A percentile compares a stretch with the other conserved stretches of the same genome.
These are phyloP conservation scores for Sphaerosporella brunnea DNA, from an alignment of 495 filamentous ascomycete genomes.

Conservation along the genomic window DNA sequence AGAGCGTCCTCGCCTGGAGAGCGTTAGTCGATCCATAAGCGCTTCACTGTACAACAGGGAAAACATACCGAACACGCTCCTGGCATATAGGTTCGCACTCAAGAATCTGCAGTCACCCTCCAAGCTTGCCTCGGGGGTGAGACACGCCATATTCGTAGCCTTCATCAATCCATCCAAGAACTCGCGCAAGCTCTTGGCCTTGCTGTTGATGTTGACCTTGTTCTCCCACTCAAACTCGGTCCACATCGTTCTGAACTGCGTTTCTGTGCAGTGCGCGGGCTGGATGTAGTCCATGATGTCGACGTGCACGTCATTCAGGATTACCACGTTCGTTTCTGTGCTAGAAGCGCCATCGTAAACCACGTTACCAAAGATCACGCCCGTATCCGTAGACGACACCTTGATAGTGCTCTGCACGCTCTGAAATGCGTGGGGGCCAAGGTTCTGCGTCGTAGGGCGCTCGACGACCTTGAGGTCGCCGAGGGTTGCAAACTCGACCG, in stretches of 20 bases:
- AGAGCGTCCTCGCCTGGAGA: conserved; percentile 86
- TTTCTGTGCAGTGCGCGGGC: conserved; percentile 89
- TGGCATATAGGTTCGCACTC: conserved; percentile 91
- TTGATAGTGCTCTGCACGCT: conserved; percentile 99
- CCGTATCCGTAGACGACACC: conserved; percentile 94
- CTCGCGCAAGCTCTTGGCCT: conserved; percentile 78
- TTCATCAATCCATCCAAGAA: conserved; percentile 94
- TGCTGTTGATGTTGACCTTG: conserved; percentile 98
- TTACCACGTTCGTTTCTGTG: conserved; percentile 92
- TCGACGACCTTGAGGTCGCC: conserved; percentile 98
- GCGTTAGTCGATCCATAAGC: conserved; percentile 7
- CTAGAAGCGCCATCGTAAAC: conserved; percentile 93
- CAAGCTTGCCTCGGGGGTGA: conserved; percentile 89
- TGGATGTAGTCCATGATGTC: conserved; percentile 99
- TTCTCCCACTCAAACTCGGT: conserved; percentile 99
- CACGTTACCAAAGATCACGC: conserved; percentile 98
- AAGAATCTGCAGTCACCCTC: conserved; percentile 97
- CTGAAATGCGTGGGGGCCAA: conserved; percentile 87
- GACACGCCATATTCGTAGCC: conserved; percentile 93
- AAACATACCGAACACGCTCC: conserved; percentile 90
- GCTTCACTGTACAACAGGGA: not conserved
- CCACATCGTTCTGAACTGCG: conserved; percentile 99
- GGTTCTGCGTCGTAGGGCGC: conserved; percentile 84
- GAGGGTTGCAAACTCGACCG: conserved; percentile 92
- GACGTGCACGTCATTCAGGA: conserved; percentile 95